Conservation (phyloP, 352 stramenopile species). For the Phytophthora colocasiae region DNA sequence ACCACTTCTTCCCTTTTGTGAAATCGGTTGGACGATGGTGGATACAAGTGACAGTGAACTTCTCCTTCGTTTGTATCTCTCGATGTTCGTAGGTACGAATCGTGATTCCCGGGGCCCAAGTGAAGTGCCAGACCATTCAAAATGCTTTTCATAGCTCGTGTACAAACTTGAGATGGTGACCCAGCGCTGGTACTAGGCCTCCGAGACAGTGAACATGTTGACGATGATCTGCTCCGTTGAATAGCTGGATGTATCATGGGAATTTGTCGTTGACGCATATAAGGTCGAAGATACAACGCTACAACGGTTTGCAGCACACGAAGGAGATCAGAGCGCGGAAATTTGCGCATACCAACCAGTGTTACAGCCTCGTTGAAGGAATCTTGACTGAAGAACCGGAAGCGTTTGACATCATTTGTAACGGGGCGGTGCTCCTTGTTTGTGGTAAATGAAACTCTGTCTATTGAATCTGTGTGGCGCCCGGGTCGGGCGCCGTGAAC, state of each 20-base stretch:
- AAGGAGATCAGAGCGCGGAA: slow-evolving; percentile 61
- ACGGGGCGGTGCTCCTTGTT: too few relatives aligned
- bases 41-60: slow-evolving; percentile 27
- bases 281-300: slow-evolving; percentile 56
- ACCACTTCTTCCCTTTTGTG: slow-evolving; percentile 67
- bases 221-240: slow-evolving; percentile 22
- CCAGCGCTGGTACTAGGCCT: slow-evolving; percentile 7
- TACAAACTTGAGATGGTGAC: slow-evolving; percentile 34
- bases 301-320: slow-evolving; percentile 64
- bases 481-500: too few relatives aligned
- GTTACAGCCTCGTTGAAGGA: slow-evolving; percentile 79
- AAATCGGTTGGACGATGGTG: slow-evolving; percentile 19
- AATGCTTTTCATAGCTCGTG: slow-evolving; percentile 49
- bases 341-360: slow-evolving; percentile 66
- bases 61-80: slow-evolving; percentile 16
- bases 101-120: slow-evolving; percentile 40
- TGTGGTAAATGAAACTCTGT: too few relatives aligned
- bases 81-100: slow-evolving; percentile 8
- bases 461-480: too few relatives aligned
- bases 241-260: background rate
- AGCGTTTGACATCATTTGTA: slow-evolving; percentile 54
- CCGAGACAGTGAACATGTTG: slow-evolving; percentile 10
- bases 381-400: slow-evolving; percentile 73
- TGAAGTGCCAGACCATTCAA: slow-evolving; percentile 58
- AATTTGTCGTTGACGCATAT: slow-evolving; percentile 29